Conservation (phyloP, 768 basidiomycete genomes). For the Galerina marginata region DNA sequence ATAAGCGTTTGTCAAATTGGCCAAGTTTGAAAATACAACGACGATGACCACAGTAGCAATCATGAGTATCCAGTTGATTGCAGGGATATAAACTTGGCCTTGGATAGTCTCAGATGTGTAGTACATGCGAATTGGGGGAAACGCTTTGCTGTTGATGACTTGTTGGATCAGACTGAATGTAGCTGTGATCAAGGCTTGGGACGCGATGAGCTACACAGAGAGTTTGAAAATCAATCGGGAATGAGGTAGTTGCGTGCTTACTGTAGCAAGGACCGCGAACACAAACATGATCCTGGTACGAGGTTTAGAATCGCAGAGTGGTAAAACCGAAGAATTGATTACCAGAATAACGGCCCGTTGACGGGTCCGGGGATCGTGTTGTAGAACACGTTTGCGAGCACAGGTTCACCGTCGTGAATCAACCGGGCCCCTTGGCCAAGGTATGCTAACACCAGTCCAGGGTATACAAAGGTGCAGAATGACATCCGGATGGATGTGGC, state of each 20-base stretch:
- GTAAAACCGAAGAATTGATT: constrained; percentile 2
- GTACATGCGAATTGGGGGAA: constrained; percentile 61
- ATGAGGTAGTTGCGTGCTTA: constrained; percentile 31
- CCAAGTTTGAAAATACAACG: constrained; percentile 58
- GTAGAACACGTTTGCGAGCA: constrained; percentile 67
- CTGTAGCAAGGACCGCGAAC: constrained; percentile 69
- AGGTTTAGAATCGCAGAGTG: not conserved
- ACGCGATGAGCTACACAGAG: constrained; percentile 56
- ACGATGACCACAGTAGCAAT: constrained; percentile 58
- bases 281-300: constrained; percentile 58
- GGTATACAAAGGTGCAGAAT: constrained; percentile 60
- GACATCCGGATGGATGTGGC: constrained; percentile 63
- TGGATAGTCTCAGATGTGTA: constrained; percentile 65
- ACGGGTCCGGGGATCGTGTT: constrained; percentile 61
- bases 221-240: not conserved
- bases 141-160: constrained; percentile 62
- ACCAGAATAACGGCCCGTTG: constrained; percentile 67
- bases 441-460: constrained; percentile 65
- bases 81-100: constrained; percentile 72
- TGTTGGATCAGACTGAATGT: constrained; percentile 69
- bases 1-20: constrained; percentile 62
- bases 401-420: constrained; percentile 51
- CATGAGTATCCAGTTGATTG: constrained; percentile 64
- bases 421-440: constrained; percentile 74
- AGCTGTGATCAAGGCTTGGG: constrained; percentile 73